Evolutionary conservation across 768 basidiomycete genomes (phyloP), one percentile per base, ranked within the genome.

Genomic region (Clitopilus hobsonii): DNA sequence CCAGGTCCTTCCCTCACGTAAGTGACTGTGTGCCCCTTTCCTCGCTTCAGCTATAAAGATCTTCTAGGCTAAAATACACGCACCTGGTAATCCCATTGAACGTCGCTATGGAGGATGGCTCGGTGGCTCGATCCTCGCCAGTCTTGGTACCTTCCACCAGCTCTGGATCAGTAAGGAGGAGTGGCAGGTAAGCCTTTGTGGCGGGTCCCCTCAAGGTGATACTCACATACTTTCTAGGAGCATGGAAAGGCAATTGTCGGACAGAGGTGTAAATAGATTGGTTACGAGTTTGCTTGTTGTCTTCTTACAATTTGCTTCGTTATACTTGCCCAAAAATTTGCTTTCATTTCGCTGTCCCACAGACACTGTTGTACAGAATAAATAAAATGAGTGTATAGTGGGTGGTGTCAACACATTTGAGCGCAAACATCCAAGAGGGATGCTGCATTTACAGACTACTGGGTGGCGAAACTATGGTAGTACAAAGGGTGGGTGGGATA

Each of bases 101-200:
- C 82, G 96, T 47, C 83, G 88, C 54, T 97, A 93, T 67, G 89
- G 94, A 13, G 86, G 89, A 18, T 99, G 97, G 97, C 74, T 99
- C 6, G 97, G 97, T 10, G 97, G 96, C 25, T 94, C 91, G 60
- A 96, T 98, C 63, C 76, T 98, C 48, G 95, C 90, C 0, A 94
- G 91, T 65, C 72, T 98, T 64, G 97, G 97, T 22, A 98, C 95
- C 14, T 99, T 98, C 80, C 97, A 99, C 67, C 96, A 96, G 62
- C 75, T 95, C 50, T 95, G 94, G 94, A 94, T 96, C 65, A 93
- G 91, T 70, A 84, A 78, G 64, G 93, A 94, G 68, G 94, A 96
- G 63, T 95, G 91, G 88, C 84, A 91, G 82, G 92, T 91, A 56
- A 38, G 84, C 67, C 48, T 54, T 56, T 49, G 32, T n/a, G 8